Evolutionary conservation across 192 early-diverging fungal genomes (phyloP).

Genomic region (Radiomyces spectabilis): DNA sequence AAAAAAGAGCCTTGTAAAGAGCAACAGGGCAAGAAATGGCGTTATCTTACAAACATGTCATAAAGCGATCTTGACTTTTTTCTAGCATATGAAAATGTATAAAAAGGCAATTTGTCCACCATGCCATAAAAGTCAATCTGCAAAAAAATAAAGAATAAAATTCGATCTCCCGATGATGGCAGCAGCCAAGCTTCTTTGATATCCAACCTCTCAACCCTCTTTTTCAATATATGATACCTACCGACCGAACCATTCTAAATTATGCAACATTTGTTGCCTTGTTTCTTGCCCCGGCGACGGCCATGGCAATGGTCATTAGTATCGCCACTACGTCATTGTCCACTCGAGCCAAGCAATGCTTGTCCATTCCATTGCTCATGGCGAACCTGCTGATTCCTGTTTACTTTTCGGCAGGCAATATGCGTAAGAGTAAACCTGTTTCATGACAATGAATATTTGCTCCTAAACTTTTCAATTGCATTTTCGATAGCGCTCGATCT

Average conservation of each 20-base stretch:
- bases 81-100: no score
- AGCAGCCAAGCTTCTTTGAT: neutral
- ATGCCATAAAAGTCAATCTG: no score
- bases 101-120: no score
- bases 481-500: constrained; percentile 8
- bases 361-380: constrained; percentile 10
- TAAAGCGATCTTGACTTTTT: no score
- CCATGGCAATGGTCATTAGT: neutral
- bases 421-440: constrained; percentile 2
- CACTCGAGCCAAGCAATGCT: constrained; percentile 1
- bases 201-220: neutral
- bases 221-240: constrained; percentile 1
- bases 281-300: neutral
- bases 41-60: no score
- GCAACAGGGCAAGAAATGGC: no score
- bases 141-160: no score
- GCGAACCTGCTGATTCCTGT: constrained; percentile 4
- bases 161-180: constrained; percentile 2
- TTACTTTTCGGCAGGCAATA: constrained; percentile 1
- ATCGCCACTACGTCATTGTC: constrained; percentile 2
- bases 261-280: neutral
- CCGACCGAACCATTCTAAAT: constrained; percentile 1
- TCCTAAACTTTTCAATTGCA: neutral
- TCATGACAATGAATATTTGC: neutral
- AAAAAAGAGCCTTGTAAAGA: no score